Percentiles rank a stretch among this genome's conserved stretches.
phyloP scores from a whole-genome alignment of 441 rosid species.

The Isatis lusitanica region DNA sequence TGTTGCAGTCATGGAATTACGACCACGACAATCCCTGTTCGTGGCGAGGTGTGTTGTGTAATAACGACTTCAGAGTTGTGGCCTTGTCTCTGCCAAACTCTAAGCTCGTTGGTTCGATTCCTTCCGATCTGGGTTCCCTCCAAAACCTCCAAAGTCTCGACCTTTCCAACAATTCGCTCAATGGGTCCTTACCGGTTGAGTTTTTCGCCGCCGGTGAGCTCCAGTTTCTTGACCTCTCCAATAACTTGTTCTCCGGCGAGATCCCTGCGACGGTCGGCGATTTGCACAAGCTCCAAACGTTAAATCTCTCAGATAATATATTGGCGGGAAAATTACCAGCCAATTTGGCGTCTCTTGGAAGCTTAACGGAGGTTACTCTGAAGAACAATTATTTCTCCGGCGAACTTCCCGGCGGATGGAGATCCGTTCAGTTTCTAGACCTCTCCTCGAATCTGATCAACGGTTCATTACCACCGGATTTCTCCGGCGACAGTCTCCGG shows the following conservation, averaged over 20 bases:
- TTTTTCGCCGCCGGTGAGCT: slow-evolving; percentile 56
- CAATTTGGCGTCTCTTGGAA: slow-evolving; percentile 44
- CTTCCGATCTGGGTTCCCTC: slow-evolving; percentile 64
- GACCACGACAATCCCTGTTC: slow-evolving; percentile 69
- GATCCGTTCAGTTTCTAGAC: slow-evolving; percentile 54
- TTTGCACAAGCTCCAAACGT: slow-evolving; percentile 52
- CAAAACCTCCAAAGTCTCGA: slow-evolving; percentile 60
- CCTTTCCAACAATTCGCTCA: slow-evolving; percentile 74
- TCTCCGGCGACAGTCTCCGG: slow-evolving; percentile 53
- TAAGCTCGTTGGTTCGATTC: slow-evolving; percentile 69
- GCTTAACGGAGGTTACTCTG: slow-evolving; percentile 56
- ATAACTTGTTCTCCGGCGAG: slow-evolving; percentile 59
- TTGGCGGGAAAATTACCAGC: slow-evolving; percentile 69
- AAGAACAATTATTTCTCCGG: slow-evolving; percentile 65
- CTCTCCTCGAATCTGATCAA: slow-evolving; percentile 72
- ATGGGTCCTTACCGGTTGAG: slow-evolving; percentile 63
- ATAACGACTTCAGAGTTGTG: slow-evolving; percentile 47
- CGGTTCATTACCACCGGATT: slow-evolving; percentile 68
- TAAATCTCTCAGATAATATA: slow-evolving; percentile 78
- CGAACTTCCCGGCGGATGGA: slow-evolving; percentile 53
- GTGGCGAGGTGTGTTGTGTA: slow-evolving; percentile 77
- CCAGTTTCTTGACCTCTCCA: slow-evolving; percentile 64
- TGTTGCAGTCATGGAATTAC: slow-evolving; percentile 57
- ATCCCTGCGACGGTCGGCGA: slow-evolving; percentile 48
- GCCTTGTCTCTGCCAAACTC: slow-evolving; percentile 63